Evolutionary conservation across 2,329 filamentous ascomycete species (phyloP).

Genomic region (Paraphaeosphaeria minitans): DNA sequence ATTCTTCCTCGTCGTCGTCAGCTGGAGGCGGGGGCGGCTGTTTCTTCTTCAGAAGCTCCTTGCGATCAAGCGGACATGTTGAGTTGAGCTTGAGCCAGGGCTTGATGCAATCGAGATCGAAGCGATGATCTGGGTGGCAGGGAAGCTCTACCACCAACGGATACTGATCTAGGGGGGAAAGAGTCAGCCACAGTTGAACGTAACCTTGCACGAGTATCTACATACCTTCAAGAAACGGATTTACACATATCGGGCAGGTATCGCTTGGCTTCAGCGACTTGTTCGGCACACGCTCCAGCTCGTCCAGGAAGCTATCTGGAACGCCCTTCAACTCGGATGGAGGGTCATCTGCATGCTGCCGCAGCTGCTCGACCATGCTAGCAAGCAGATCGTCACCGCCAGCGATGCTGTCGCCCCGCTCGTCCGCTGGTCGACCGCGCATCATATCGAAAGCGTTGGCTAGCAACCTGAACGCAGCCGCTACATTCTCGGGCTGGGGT

Average conservation of each 20-base stretch:
- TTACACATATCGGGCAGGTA: slow-evolving; percentile 65
- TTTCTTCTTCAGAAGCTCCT: slow-evolving; percentile 62
- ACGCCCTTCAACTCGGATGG: slow-evolving; percentile 66
- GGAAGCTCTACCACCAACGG: slow-evolving; percentile 68
- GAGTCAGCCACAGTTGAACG: slow-evolving; percentile 23
- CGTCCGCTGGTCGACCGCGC: slow-evolving; percentile 49
- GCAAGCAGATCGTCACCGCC: slow-evolving; percentile 53
- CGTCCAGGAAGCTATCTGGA: slow-evolving; percentile 64
- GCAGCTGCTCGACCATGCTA: slow-evolving; percentile 61
- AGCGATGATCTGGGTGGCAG: slow-evolving; percentile 65
- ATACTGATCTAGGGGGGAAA: slow-evolving; percentile 53
- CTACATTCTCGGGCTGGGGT: slow-evolving; percentile 65
- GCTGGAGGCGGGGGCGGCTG: slow-evolving; percentile 50
- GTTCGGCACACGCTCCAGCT: slow-evolving; percentile 64
- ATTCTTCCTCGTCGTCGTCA: slow-evolving; percentile 58
- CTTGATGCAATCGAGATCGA: slow-evolving; percentile 68
- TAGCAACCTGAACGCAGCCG: slow-evolving; percentile 63
- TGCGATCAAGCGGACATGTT: slow-evolving; percentile 67
- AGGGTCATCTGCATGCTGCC: slow-evolving; percentile 62
- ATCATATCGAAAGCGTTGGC: slow-evolving; percentile 66
- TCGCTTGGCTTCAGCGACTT: slow-evolving; percentile 58
- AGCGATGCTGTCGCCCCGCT: slow-evolving; percentile 20
- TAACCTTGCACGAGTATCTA: slow-evolving; percentile 2
- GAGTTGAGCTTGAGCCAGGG: slow-evolving; percentile 69
- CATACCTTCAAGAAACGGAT: slow-evolving; percentile 64